These are phyloP conservation scores for Phlyctochytrium arcticum DNA, from an alignment of 192 early-diverging fungal genomes.

Conservation along the genomic window DNA sequence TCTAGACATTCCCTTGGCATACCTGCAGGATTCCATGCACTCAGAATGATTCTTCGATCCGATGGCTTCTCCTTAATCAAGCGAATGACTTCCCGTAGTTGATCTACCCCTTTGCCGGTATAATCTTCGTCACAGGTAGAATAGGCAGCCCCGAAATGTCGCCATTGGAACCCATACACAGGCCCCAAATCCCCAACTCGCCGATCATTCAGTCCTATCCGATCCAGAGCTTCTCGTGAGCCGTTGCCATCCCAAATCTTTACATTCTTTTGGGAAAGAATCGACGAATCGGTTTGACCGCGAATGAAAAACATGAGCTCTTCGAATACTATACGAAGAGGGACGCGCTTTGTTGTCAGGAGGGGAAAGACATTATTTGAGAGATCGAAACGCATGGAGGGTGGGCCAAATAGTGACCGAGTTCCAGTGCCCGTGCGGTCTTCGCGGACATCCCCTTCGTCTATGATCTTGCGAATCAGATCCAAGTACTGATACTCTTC, in stretches of 20 bases:
- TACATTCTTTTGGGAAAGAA: constrained; percentile 66
- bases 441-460: constrained; percentile 63
- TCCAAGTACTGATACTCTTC: constrained; percentile 82
- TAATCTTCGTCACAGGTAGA: constrained; percentile 80
- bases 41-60: constrained; percentile 88
- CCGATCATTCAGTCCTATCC: constrained; percentile 66
- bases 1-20: too few relatives aligned
- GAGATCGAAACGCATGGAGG: constrained; percentile 80
- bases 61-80: constrained; percentile 81
- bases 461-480: constrained; percentile 68
- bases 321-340: constrained; percentile 84
- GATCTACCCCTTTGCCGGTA: constrained; percentile 87
- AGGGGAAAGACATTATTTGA: constrained; percentile 73
- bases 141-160: constrained; percentile 96
- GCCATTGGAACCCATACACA: constrained; percentile 99
- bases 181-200: constrained; percentile 88
- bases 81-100: constrained; percentile 79
- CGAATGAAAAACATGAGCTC: constrained; percentile 96
- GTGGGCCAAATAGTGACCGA: constrained; percentile 64
- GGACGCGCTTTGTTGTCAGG: constrained; percentile 93
- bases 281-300: constrained; percentile 76
- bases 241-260: constrained; percentile 75
- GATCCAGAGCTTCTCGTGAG: constrained; percentile 84
- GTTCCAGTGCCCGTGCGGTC: constrained; percentile 81
- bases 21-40: constrained; percentile 98